A percentile compares a stretch with the other conserved stretches of the same genome.
Evolutionary conservation across 2,329 filamentous ascomycete genomes (phyloP).

Genomic region (Laburnicola sp.): DNA sequence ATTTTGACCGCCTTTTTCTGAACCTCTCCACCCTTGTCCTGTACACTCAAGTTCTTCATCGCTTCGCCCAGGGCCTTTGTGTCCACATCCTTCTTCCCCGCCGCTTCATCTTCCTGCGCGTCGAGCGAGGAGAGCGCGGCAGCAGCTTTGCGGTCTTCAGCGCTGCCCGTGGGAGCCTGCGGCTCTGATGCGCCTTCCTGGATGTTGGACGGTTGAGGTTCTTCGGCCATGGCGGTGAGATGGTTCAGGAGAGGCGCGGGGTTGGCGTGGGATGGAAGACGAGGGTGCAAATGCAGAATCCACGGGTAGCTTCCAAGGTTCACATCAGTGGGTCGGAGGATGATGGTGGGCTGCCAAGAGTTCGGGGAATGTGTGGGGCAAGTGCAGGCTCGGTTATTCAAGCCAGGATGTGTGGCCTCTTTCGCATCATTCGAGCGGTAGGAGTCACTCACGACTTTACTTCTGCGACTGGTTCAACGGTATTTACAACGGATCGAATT

Average conservation of each 20-base stretch:
- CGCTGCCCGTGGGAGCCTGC: slow-evolving; percentile 55
- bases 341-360: not conserved
- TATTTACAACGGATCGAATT: no score
- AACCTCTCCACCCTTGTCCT: slow-evolving; percentile 52
- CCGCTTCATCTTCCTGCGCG: slow-evolving; percentile 53
- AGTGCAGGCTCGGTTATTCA: not conserved
- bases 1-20: slow-evolving; percentile 66
- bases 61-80: slow-evolving; percentile 71
- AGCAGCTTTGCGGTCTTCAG: slow-evolving; percentile 77
- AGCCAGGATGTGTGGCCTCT: slow-evolving; percentile 2
- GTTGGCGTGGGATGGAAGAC: not conserved
- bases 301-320: not conserved
- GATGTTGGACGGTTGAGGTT: slow-evolving; percentile 61
- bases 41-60: slow-evolving; percentile 63
- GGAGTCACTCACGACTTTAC: not conserved
- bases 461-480: not conserved
- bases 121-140: slow-evolving; percentile 74
- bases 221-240: slow-evolving; percentile 58
- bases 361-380: not conserved
- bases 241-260: not conserved
- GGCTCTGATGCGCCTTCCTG: slow-evolving; percentile 62
- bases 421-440: not conserved
- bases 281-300: not conserved
- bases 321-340: not conserved
- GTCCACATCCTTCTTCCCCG: slow-evolving; percentile 64